Percentiles rank a stretch among this genome's conserved stretches.
phyloP scores from a whole-genome alignment of 176 grass and related monocot species.

The Oryza nivara region DNA sequence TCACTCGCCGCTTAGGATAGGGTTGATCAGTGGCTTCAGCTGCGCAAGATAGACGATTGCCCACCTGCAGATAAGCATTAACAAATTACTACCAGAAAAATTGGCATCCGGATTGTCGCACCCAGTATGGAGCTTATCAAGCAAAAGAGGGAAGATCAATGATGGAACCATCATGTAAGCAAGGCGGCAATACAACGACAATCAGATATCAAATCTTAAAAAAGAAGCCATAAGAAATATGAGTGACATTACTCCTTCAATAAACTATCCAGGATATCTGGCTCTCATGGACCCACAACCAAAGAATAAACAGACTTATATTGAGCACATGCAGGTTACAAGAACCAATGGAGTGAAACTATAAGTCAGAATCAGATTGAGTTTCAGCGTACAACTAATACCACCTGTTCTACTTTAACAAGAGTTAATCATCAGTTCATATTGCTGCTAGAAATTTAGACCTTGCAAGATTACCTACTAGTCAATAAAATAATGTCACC shows the following conservation, averaged over 20 bases:
- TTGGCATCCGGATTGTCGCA: not conserved
- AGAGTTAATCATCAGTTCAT: not conserved
- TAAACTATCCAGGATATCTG: not conserved
- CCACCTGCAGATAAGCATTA: conserved; percentile 58
- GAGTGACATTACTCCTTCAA: not conserved
- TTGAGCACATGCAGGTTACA: not conserved
- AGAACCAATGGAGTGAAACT: not conserved
- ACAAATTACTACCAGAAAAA: not conserved
- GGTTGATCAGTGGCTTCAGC: conserved; percentile 93
- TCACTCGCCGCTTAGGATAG: conserved; percentile 94
- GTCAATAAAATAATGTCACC: not conserved
- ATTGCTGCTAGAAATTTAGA: not conserved
- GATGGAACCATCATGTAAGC: not conserved
- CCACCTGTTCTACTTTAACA: not conserved
- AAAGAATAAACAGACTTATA: not conserved
- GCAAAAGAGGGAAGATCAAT: not conserved
- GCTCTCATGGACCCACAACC: not conserved
- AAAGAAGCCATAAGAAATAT: not conserved
- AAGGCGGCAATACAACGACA: not conserved
- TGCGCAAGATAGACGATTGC: conserved; percentile 96
- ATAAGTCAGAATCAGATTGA: not conserved
- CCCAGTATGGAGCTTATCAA: not conserved
- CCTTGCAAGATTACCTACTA: not conserved
- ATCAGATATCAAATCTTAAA: not conserved
- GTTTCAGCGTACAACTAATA: not conserved